Evolutionary conservation across 257 asterid genomes (phyloP).

Genomic region (Forsythia viridissima): DNA sequence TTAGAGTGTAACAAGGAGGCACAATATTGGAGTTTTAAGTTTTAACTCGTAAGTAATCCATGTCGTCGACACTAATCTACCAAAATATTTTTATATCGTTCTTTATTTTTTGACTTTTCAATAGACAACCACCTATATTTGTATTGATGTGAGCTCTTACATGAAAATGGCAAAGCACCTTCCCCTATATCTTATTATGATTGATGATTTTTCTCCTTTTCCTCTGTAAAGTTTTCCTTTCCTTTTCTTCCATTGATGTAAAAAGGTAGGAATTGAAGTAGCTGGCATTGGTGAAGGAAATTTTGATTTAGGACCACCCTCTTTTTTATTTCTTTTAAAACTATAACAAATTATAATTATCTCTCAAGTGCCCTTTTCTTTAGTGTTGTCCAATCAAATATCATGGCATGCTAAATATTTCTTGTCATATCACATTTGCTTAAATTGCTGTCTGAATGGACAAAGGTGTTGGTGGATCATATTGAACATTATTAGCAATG

Average conservation of each 20-base stretch:
- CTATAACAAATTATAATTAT: not conserved
- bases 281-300: not conserved
- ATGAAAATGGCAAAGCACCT: not conserved
- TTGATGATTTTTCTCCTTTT: not conserved
- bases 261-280: not conserved
- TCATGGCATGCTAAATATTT: not conserved
- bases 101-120: not conserved
- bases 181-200: not conserved
- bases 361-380: not conserved
- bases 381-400: not conserved
- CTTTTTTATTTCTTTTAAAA: not conserved
- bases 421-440: not conserved
- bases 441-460: not conserved
- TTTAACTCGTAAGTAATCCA: not conserved
- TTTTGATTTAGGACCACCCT: not conserved
- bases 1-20: not conserved
- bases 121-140: not conserved
- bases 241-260: not conserved
- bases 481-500: not conserved
- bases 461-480: not conserved
- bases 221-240: not conserved
- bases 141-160: not conserved
- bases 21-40: not conserved
- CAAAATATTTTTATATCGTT: not conserved
- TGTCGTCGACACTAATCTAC: not conserved